Base-by-base conservation (phyloP, 768 basidiomycete species). In the Leucosporidium scottii region DNA sequence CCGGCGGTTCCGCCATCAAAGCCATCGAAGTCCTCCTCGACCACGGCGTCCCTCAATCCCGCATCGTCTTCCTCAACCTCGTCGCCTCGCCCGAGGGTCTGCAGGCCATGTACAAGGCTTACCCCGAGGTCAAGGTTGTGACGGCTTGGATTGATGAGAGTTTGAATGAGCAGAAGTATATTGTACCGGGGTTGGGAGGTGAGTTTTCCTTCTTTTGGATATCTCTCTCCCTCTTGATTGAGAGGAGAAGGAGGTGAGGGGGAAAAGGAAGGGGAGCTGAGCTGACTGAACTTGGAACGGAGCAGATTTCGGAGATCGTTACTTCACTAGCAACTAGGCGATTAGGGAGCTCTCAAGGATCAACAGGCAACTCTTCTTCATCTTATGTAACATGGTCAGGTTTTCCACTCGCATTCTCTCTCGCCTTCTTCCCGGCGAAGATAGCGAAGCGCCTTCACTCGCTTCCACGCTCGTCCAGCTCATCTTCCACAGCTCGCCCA, bases 1-100 rank as follows among this genome's bases (percentile, higher is more conserved):
- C 94, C 0, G 96, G 96, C 30, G 96, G 96, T 55, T 97, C 93
- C 7, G 94, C 93, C 12, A 93, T 93, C 79, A 97, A 98, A 77
- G 96, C 96, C 0, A 89, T 97, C 61, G 94, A 98, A 77, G 89
- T 98, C 5, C 82, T 98, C 18, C 86, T 88, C 78, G 89, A 91
- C 56, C 87, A 91, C 75, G 90, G 90, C 25, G 96, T 99, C 36
- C 87, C 90, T 21, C 91, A 96, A 78, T 92, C 96, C 66, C 85
- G 91, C 21, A 76, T 76, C 70, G 69, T 76, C 68, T 76, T 76
- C 70, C 70, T 76, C 61, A 75, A 75, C 71, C 70, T 76, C 61
- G 70, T 76, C 31, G 74, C 75, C 48, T 70, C 63, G 15, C 75
- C 75, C 36, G 75, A 76, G 56, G 75, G 75, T 7, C 64, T 76